These are phyloP conservation scores for Antitrichia curtipendula DNA, from an alignment of 225 moss, liverwort and hornwort genomes.

Conservation along the genomic window DNA sequence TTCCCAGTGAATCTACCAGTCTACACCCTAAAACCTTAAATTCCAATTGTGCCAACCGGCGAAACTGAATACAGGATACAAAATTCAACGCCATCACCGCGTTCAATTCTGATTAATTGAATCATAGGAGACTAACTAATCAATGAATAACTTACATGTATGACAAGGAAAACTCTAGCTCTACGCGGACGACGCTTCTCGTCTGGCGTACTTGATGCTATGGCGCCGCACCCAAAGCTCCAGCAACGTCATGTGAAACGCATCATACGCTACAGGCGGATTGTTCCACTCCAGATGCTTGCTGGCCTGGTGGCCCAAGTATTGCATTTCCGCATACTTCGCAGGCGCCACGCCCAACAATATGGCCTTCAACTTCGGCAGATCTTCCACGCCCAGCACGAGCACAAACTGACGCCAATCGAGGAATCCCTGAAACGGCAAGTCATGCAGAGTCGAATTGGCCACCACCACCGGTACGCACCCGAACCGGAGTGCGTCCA, in stretches of 20 bases:
- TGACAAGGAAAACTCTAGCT: not conserved
- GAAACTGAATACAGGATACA: not conserved
- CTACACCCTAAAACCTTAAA: not conserved
- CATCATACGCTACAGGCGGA: slow-evolving; percentile 58
- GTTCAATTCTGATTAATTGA: not conserved
- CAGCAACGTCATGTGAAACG: slow-evolving; percentile 63
- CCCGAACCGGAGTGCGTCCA: slow-evolving; percentile 45
- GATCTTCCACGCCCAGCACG: slow-evolving; percentile 24
- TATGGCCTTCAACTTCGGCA: slow-evolving; percentile 14
- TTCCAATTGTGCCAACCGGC: not conserved
- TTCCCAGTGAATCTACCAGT: not conserved
- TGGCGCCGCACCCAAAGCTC: slow-evolving; percentile 85
- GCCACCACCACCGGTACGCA: slow-evolving; percentile 74
- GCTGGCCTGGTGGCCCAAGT: slow-evolving; percentile 48
- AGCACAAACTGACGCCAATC: slow-evolving; percentile 60
- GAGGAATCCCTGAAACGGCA: slow-evolving; percentile 75
- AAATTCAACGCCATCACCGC: not conserved
- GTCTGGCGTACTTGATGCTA: slow-evolving; percentile 57
- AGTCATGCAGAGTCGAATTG: slow-evolving; percentile 29
- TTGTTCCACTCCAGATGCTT: slow-evolving; percentile 75
- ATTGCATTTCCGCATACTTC: slow-evolving; percentile 54
- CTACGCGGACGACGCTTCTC: not conserved
- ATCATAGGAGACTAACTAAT: not conserved
- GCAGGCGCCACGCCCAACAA: slow-evolving; percentile 5
- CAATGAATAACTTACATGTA: not conserved